These are phyloP conservation scores for Mycena metata DNA, from an alignment of 768 basidiomycete genomes.

Conservation along the genomic window DNA sequence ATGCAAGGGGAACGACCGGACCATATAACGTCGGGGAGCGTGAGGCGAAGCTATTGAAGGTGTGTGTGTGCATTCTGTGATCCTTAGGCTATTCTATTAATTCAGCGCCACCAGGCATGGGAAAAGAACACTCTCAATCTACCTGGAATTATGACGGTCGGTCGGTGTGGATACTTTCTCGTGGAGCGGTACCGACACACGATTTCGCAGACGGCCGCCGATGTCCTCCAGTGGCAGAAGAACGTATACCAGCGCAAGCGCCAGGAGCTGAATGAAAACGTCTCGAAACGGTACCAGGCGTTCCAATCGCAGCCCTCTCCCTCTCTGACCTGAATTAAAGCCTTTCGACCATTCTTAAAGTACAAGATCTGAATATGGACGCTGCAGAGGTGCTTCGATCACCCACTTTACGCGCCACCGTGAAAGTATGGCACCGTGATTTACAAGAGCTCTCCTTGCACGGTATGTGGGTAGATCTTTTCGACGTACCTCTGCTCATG, in stretches of 20 bases:
- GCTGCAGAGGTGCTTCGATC: constrained; percentile 12
- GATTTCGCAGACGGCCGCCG: background rate
- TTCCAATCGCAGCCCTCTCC: no score
- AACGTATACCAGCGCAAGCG: background rate
- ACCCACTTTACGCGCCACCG: background rate
- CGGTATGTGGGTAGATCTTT: background rate
- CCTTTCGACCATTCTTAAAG: background rate
- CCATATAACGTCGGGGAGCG: background rate
- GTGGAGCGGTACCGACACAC: background rate
- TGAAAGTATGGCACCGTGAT: constrained; percentile 18
- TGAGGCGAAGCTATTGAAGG: background rate
- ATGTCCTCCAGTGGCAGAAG: constrained; percentile 3
- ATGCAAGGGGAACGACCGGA: background rate
- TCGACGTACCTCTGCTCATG: background rate
- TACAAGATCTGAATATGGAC: background rate
- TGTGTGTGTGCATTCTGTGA: no score
- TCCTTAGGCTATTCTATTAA: no score
- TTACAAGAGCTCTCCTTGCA: background rate
- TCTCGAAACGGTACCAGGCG: constrained; percentile 3
- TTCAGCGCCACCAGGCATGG: background rate
- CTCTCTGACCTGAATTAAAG: background rate
- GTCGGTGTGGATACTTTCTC: no score
- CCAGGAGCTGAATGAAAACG: background rate
- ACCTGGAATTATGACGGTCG: constrained; percentile 1
- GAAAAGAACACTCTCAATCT: background rate